Base-by-base conservation (phyloP, 2,329 filamentous ascomycete genomes). In the Xylariaceae sp. region DNA sequence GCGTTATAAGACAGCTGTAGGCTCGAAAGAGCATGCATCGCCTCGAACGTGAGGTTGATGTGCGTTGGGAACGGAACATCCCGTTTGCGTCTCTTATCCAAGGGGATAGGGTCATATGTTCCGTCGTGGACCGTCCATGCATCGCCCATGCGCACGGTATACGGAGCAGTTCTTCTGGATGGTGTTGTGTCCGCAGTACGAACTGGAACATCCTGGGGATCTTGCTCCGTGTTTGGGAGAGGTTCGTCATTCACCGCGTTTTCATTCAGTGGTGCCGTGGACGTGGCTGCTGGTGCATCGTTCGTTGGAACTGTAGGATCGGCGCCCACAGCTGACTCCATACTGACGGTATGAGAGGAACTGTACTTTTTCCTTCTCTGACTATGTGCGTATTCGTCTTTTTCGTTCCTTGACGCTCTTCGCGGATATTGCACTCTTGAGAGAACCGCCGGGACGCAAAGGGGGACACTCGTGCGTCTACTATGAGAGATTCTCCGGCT, bases 61-160 rank as follows among this genome's bases (percentile, higher is more conserved):
- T 52, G 64, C 11, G 6, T 57, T 7, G 68, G 66, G 44, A 54
- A 56, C 5, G 68, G 69, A 5, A 66, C 63, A 37, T 71, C 65
- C 47, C 44, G 61, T 58, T 64, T 68, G 17, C 55, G 60, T 34
- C 65, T 66, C 56, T 62, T 66, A 23, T 59, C 45, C 15, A 60
- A 51, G 15, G 67, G 66, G 15, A 67, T 47, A 7, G 63, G 64
- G 0, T 58, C 50, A 13, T 54, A 70, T 1, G 67, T 69, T 1
- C 66, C 64, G 53, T 71, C 68, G 51, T 53, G 60, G 10, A 69
- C 10, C 2, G 64, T 70, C 69, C 68, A 69, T 2, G 65, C 61
- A 5, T 63, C 51, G 7, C 54, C 55, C 60, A 69, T 63, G 30
- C 66, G 66, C 10, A 71, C n/a, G 5, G 37, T 10, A 44, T 65